Base-by-base conservation (phyloP, 805 yeast species). In the Hanseniaspora taiwanica region DNA sequence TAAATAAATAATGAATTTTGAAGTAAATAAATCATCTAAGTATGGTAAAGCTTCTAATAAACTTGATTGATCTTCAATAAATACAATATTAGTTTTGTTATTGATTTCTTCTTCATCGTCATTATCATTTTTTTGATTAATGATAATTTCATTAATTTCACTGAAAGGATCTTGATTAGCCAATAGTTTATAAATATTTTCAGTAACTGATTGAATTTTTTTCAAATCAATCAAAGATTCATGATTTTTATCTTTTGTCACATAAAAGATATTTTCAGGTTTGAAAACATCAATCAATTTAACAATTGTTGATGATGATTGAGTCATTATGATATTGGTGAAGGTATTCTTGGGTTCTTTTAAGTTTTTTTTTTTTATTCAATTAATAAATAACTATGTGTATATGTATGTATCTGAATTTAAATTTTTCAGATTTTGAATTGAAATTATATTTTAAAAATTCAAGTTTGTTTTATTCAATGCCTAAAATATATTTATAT, bases 121-220 rank as follows among this genome's bases (percentile, higher is more conserved):
- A 9, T 32, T 27, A 4, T 4, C 6, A 5, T 23, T 14, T 14
- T 35, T 33, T 34, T 41, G 37, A 6, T 37, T 24, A 25, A 12
- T 16, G n/a, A 9, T 14, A 17, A 29, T 18, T 12, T 13, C 29
- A 12, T 13, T 12, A 21, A 55, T 45, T 6, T 46, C 38, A 20
- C 49, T 46, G 36, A 59, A 56, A 3, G 64, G 64, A 43, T 59
- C 62, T n/a, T 52, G 46, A 25, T 48, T 42, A 37, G 46, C 50
- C 38, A 55, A 42, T 21, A 59, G 42, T 34, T 48, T 53, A 6
- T 48, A 37, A 1, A 54, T 49, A 21, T 44, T 36, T 6, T n/a
- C 31, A n/a, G 27, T 37, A n/a, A 37, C 45, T 8, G 39, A 24
- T 24, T 41, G 25, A 16, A 32, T 40, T 19, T 38, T 37, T 24